Conservation (phyloP, 176 grass and related monocot genomes). For the Juncus effusus region DNA sequence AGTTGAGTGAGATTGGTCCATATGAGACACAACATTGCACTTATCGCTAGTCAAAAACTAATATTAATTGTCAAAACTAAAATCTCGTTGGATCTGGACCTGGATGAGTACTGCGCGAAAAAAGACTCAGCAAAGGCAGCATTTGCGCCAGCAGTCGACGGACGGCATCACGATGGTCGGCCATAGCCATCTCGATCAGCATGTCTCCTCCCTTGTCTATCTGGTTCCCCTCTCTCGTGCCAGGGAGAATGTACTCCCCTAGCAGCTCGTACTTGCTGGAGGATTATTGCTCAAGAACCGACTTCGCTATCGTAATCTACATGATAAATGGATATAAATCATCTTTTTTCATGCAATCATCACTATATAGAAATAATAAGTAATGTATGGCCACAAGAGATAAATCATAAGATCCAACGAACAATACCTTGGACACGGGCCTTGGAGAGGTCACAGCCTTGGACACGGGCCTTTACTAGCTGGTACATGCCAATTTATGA, state of each 20-base stretch:
- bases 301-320: conserved; percentile 95
- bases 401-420: no score
- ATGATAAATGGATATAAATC: conserved; percentile 35
- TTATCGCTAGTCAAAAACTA: no score
- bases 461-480: no score
- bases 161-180: conserved; percentile 94
- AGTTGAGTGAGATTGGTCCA: no score
- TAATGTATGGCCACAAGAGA: conserved; percentile 7
- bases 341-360: no score
- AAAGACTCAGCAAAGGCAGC: conserved; percentile 90
- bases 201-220: conserved; percentile 41
- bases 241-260: conserved; percentile 93
- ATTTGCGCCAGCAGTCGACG: conserved; percentile 94
- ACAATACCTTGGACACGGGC: no score
- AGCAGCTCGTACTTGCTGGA: conserved; percentile 93
- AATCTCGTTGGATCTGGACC: conserved; percentile 88
- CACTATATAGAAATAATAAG: not conserved
- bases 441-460: no score
- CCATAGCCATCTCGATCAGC: conserved; percentile 80
- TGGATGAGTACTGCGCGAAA: conserved; percentile 98
- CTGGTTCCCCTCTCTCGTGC: conserved; percentile 70
- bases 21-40: no score
- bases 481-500: no score
- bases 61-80: no score
- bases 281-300: conserved; percentile 83